Base-by-base conservation (phyloP, 345 rosid genomes). In the Brassica carinata region DNA sequence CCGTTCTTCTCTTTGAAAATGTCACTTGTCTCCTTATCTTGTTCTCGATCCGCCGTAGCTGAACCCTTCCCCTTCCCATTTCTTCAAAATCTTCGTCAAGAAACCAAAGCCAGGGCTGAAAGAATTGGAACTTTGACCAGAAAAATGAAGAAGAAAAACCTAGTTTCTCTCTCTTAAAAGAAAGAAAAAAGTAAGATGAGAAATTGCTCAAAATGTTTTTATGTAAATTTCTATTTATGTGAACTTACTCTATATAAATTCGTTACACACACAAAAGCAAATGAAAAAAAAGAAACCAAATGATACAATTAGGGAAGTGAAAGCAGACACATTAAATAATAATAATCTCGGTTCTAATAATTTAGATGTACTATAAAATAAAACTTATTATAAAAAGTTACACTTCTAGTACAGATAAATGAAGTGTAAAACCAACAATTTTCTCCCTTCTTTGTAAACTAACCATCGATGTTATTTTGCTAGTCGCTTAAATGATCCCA, bases 1-100 rank as follows among this genome's bases (percentile, higher is more conserved):
- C 98, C 70, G 91, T 87, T 71, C 98, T 94, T 53, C 98, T 88
- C 90, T 94, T 94, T 1, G 98, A 92, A 83, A 94, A 94, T 3
- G 98, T 94, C 68, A 94, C 98, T 84, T 94, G 98, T 83, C 98
- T 92, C 88, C 94, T 94, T 85, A 94, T 94, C 89, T 94, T 92
- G 85, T 94, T 94, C 89, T 94, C 98, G 83, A 94, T 94, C 91
- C 97, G 91, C 91, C 91, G 84, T 89, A 94, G 82, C 88, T 94
- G 98, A 75, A 94, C 97, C 86, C 97, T 91, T 59, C 98, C 98
- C n/a, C 98, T 94, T 77, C 98, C 98, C 98, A 94, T 94, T 7
- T 69, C 65, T 19, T 31, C 57, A 15, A 73, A 65, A 66, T 2
- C 51, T 31, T 67, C 8, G 13, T 33, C 23, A 58, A 48, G 11